These are phyloP conservation scores for Pseudogymnoascus sp. DNA, from an alignment of 2,329 filamentous ascomycete genomes.

Conservation along the genomic window DNA sequence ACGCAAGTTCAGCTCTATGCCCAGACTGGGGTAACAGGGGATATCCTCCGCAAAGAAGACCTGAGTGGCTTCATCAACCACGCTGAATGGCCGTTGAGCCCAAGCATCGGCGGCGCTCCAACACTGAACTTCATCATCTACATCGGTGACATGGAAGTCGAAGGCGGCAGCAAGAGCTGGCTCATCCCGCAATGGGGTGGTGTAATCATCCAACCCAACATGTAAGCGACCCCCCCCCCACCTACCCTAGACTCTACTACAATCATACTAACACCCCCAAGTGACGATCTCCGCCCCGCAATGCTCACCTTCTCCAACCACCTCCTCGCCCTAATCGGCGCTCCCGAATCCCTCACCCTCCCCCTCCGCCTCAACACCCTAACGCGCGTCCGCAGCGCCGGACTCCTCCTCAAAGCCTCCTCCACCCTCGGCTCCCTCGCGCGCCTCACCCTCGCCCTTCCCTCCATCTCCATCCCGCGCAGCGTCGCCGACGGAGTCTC, in stretches of 20 bases:
- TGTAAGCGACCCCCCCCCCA: constrained; percentile 54
- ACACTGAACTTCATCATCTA: constrained; percentile 96
- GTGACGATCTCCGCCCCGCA: constrained; percentile 65
- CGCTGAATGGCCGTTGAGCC: constrained; percentile 93
- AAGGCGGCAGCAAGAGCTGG: constrained; percentile 60
- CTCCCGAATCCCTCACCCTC: constrained; percentile 69
- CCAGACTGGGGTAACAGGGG: constrained; percentile 47
- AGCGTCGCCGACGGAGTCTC: constrained; percentile 81
- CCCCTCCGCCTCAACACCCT: constrained; percentile 80
- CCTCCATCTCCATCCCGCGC: constrained; percentile 84
- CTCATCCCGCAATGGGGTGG: constrained; percentile 94
- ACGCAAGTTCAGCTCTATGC: constrained; percentile 95
- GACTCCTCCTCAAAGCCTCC: constrained; percentile 80
- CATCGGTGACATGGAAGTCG: constrained; percentile 55
- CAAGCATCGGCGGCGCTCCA: constrained; percentile 85
- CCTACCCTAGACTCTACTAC: constrained; percentile 34
- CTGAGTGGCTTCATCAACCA: constrained; percentile 94
- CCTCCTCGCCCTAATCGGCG: constrained; percentile 78
- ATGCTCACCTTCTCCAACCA: constrained; percentile 89
- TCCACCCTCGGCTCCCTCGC: constrained; percentile 91
- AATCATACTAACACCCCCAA: constrained; percentile 45
- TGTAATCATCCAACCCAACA: constrained; percentile 52
- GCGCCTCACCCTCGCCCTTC: constrained; percentile 73
- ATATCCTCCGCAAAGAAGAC: constrained; percentile 73
- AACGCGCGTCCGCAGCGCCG: constrained; percentile 76